Base-by-base conservation (phyloP, 441 rosid species). In the Geranium incanum region DNA sequence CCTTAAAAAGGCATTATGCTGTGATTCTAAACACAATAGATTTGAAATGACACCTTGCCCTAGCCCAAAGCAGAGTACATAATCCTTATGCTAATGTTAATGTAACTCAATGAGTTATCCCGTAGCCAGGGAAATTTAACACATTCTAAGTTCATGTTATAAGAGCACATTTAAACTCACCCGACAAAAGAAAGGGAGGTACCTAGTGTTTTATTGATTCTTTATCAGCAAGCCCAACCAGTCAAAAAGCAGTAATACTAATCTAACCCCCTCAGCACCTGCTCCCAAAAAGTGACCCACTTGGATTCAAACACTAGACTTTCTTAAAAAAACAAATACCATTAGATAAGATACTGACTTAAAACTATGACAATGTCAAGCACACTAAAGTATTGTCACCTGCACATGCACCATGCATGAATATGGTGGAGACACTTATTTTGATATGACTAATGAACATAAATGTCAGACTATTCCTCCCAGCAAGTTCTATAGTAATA, bases 71-170 rank as follows among this genome's bases (percentile, higher is more conserved):
- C 13, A 60, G 21, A 12, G 60, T 16, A 52, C 60, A n/a, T 15
- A 52, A 52, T 16, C 60, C 60, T 60, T 18, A 60, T 60, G 33
- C 65, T 23, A 8, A 28, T 60, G 21, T 33, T 60, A 60, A 60
- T 60, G 65, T 60, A 19, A 18, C 33, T 60, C 36, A 60, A 60
- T 18, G 19, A 16, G 65, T 60, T 60, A 60, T 60, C 65, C 65
- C 65, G 0, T 60, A 60, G 13, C 13, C 65, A 19, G 65, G 21
- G 5, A 60, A 19, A 60, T 6, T 18, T 21, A 0, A 21, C 36
- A 19, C 36, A 48, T 48, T 48, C 65, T 19, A 60, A 19, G 33
- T 23, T 60, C 36, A 52, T 52, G n/a, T n/a, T 52, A n/a, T 16
- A 52, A 52, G 19, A 52, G n/a, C 1, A 52, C 5, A 39, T 4